Evolutionary conservation across 345 rosid species (phyloP), one percentile per base, ranked within the genome.

Genomic region (Lumnitzera littorea): DNA sequence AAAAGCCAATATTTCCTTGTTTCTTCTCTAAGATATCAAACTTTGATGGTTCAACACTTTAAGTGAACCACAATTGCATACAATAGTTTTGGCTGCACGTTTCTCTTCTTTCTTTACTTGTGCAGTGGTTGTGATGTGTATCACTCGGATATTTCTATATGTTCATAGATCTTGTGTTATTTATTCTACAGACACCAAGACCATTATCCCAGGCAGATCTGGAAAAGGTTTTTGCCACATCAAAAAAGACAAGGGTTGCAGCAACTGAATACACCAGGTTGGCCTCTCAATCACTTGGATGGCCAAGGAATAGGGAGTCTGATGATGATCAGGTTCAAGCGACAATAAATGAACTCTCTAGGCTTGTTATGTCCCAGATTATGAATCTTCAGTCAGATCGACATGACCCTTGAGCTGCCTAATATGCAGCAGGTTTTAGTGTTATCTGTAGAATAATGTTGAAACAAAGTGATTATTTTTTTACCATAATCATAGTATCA

Each of bases 251-350:
- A 0, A 78, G 78, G 59, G 78, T 78, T 49, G 99, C 85, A 55
- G 97, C 99, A 24, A 80, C 72, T 8, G 97, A 88, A 52, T 90
- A 86, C 74, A 69, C 74, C 46, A 60, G 82, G 54, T 55, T 80
- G 79, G 82, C 67, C 70, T 65, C 88, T 15, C 85, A 81, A 50
- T 55, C 84, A 49, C 51, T 80, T 2, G 79, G 64, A 50, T 91
- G 87, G 91, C 62, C 82, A 47, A 62, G 80, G 58, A 74, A 56
- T 48, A 62, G 76, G 51, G 89, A 80, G 13, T 60, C 91, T 7
- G 91, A 82, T 70, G 99, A 90, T 56, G 74, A 78, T 60, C 83
- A 62, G 58, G 92, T 88, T 49, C 91, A 88, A 67, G 85, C 87
- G 47, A 84, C 92, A 2, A 90, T 91, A 23, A 83, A 62, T 67